Percentiles rank a stretch among this genome's conserved stretches.
Conservation (phyloP, 768 basidiomycete genomes). For the Agrocybe praecox region DNA sequence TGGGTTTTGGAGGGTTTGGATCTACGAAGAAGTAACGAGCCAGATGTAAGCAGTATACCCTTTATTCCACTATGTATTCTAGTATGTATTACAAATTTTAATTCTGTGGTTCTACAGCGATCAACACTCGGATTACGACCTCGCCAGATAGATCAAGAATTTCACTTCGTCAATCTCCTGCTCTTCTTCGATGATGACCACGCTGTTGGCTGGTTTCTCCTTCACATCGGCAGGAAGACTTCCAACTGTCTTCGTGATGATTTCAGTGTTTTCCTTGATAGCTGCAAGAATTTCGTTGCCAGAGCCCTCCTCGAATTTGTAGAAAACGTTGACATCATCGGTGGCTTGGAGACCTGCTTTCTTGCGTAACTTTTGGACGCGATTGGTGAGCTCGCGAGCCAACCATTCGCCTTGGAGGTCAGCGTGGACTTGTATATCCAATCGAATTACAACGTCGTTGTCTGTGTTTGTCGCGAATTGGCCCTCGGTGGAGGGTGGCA, state of each 20-base stretch:
- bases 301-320: slow-evolving; percentile 70
- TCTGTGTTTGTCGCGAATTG: slow-evolving; percentile 87
- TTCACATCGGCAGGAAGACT: slow-evolving; percentile 65
- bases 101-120: slow-evolving; percentile 13
- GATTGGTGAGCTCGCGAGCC: slow-evolving; percentile 87
- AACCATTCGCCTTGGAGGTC: slow-evolving; percentile 89
- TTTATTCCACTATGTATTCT: slow-evolving; percentile 22
- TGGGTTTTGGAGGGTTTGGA: slow-evolving; percentile 94
- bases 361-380: slow-evolving; percentile 94
- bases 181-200: slow-evolving; percentile 79
- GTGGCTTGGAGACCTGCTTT: slow-evolving; percentile 94
- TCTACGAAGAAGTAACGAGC: slow-evolving; percentile 71
- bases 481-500: slow-evolving; percentile 58
- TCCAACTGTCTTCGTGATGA: slow-evolving; percentile 76
- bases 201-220: slow-evolving; percentile 47
- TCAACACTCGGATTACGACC: slow-evolving; percentile 33
- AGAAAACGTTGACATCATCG: slow-evolving; percentile 90
- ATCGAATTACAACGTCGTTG: slow-evolving; percentile 91
- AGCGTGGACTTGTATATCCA: slow-evolving; percentile 86
- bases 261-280: slow-evolving; percentile 64
- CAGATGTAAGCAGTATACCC: slow-evolving; percentile 24
- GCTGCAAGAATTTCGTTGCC: slow-evolving; percentile 68
- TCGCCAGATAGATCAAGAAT: slow-evolving; percentile 72
- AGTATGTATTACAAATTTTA: slow-evolving; percentile 25
- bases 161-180: slow-evolving; percentile 83